Evolutionary conservation across 257 asterid species (phyloP), one percentile per base, ranked within the genome.

Genomic region (Fraxinus excelsior): DNA sequence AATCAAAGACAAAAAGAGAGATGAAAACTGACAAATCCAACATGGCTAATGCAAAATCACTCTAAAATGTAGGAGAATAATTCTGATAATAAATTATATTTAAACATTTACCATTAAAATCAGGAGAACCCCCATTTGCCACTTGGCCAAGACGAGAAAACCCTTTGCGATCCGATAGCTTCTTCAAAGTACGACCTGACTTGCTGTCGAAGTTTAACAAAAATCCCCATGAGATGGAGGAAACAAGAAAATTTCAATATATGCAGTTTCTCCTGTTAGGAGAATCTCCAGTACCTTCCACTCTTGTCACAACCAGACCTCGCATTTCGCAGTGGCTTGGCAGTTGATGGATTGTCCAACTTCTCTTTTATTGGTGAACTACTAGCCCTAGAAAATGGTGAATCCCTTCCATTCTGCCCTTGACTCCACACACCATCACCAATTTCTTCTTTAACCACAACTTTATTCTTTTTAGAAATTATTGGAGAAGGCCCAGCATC

Each of bases 391-490:
- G 97, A 91, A 91, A 90, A 87, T 11, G 92, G 91, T 13, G 90
- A 81, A 23, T 85, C 89, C 84, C 98, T 89, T 74, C 96, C 97
- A 84, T 88, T 96, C 53, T 97, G 93, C 56, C 97, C 97, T 82
- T 91, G 99, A 83, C 98, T 90, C 77, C 94, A 90, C 81, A 89
- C 91, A 62, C 97, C 93, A 86, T 96, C 98, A 82, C 83, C 85
- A 80, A n/a, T 84, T 64, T 84, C 96, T 80, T 92, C 98, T 83
- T 89, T 93, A 72, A 76, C 78, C 85, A 86, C 66, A 81, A 83
- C 77, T 80, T 92, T 91, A 74, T 85, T 90, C 88, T 87, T 91
- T 86, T 88, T 90, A 49, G 85, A 49, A 46, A 85, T 88, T 71
- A 82, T 74, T 79, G 84, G 65, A 42, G 93, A 73, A 72, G 89